phyloP scores from a whole-genome alignment of 768 basidiomycete species.

The Ephemerocybe angulata region DNA sequence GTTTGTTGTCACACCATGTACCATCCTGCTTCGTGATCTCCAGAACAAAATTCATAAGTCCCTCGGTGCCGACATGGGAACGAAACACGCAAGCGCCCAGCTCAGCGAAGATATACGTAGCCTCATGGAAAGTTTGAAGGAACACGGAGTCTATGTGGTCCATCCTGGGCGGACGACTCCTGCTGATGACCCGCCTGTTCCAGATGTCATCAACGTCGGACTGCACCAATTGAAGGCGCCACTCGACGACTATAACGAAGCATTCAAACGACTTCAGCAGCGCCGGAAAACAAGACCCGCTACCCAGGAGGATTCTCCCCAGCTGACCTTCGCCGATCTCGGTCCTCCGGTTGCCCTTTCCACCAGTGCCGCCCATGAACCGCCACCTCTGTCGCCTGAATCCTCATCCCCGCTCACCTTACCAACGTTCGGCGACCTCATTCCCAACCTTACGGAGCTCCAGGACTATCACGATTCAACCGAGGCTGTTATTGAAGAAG shows the following conservation, averaged over 20 bases:
- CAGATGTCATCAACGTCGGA: conserved; percentile 11
- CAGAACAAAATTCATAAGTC: conserved; percentile 14
- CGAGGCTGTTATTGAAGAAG: not conserved
- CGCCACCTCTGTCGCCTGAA: no score
- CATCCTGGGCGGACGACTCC: conserved; percentile 15
- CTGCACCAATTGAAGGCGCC: conserved; percentile 4
- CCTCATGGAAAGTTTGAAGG: conserved; percentile 21
- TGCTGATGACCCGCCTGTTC: conserved; percentile 13
- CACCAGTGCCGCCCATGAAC: no score
- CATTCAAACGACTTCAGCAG: conserved; percentile 9
- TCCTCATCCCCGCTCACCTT: no score
- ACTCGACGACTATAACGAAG: conserved; percentile 9
- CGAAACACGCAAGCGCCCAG: conserved; percentile 15
- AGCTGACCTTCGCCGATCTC: not conserved
- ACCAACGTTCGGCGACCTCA: not conserved
- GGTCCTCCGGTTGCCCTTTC: not conserved
- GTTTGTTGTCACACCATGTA: conserved; percentile 21
- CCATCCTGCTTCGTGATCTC: conserved; percentile 19
- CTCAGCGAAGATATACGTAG: conserved; percentile 16
- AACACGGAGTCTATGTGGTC: conserved; percentile 19
- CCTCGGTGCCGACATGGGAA: conserved; percentile 20
- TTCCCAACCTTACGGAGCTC: not conserved
- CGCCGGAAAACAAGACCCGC: conserved; percentile 9
- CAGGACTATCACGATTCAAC: not conserved
- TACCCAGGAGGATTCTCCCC: not conserved